These are phyloP conservation scores for Fusarium lyarnte DNA, from an alignment of 2,329 filamentous ascomycete genomes.

Conservation along the genomic window DNA sequence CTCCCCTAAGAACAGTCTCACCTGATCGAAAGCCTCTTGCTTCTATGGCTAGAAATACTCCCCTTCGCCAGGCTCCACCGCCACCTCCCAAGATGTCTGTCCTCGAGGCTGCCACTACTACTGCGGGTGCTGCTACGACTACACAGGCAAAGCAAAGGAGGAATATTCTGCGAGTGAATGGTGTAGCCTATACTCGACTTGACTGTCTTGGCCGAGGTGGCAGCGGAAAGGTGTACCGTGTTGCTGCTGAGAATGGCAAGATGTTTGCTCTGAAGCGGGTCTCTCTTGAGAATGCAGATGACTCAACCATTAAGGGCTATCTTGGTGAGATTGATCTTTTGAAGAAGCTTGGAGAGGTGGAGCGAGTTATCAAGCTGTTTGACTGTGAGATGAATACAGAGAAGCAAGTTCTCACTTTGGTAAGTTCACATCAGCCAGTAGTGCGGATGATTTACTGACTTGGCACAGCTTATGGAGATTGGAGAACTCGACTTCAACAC, in stretches of 20 bases:
- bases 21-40: conserved; percentile 67
- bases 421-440: conserved; percentile 55
- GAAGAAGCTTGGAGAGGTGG: conserved; percentile 81
- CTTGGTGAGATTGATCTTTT: conserved; percentile 96
- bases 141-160: conserved; percentile 78
- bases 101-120: conserved; percentile 87
- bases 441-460: conserved; percentile 32
- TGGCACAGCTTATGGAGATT: conserved; percentile 86
- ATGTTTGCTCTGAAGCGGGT: conserved; percentile 95
- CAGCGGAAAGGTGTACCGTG: conserved; percentile 92
- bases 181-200: conserved; percentile 87
- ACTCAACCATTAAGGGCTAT: conserved; percentile 83
- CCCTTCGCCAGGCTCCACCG: conserved; percentile 78
- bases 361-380: conserved; percentile 88
- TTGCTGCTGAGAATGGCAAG: conserved; percentile 96
- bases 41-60: conserved; percentile 71
- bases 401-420: conserved; percentile 86
- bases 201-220: conserved; percentile 93
- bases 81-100: conserved; percentile 97
- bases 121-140: conserved; percentile 81
- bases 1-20: conserved; percentile 52
- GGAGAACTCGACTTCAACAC: conserved; percentile 93
- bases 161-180: conserved; percentile 87
- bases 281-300: conserved; percentile 88
- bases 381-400: conserved; percentile 95